A percentile compares a stretch with the other conserved stretches of the same genome.
phyloP scores from a whole-genome alignment of 2,329 filamentous ascomycete species.

The Orbilia ellipsospora region DNA sequence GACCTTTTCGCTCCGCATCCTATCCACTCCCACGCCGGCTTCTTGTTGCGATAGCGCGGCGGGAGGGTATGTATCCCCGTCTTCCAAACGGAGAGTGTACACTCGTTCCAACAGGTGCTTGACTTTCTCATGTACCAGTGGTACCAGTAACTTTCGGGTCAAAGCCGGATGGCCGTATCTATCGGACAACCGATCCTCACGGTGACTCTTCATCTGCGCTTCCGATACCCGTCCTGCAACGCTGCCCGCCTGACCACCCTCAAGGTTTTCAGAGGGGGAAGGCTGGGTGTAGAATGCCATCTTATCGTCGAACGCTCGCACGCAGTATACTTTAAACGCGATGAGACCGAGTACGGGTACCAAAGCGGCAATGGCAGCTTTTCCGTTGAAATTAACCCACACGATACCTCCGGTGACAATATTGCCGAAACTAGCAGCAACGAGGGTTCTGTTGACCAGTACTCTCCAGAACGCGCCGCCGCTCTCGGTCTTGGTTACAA shows the following conservation, averaged over 20 bases:
- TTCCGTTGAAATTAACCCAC: conserved; percentile 72
- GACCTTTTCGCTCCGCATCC: conserved; percentile 35
- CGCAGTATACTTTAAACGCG: conserved; percentile 82
- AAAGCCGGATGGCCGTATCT: conserved; percentile 91
- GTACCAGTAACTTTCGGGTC: conserved; percentile 88
- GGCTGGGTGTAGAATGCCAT: conserved; percentile 64
- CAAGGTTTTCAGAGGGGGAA: conserved; percentile 52
- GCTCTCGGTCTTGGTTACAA: conserved; percentile 95
- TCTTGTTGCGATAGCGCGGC: conserved; percentile 64
- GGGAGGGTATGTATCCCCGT: conserved; percentile 58
- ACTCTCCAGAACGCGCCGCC: conserved; percentile 93
- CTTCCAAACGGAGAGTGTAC: conserved; percentile 83
- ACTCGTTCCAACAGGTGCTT: conserved; percentile 86
- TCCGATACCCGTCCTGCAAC: conserved; percentile 61
- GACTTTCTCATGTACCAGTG: conserved; percentile 93
- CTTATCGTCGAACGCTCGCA: conserved; percentile 14
- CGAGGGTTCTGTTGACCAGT: conserved; percentile 90
- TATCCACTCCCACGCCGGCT: conserved; percentile 13
- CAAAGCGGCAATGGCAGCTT: conserved; percentile 72
- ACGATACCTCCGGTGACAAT: conserved; percentile 80
- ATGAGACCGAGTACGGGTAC: conserved; percentile 75
- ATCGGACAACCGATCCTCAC: conserved; percentile 76
- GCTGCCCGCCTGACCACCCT: conserved; percentile 57
- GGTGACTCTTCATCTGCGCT: conserved; percentile 60
- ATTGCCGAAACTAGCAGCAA: conserved; percentile 81